These are phyloP conservation scores for Cucurbita ficifolia DNA, from an alignment of 306 rosid species.

Conservation along the genomic window DNA sequence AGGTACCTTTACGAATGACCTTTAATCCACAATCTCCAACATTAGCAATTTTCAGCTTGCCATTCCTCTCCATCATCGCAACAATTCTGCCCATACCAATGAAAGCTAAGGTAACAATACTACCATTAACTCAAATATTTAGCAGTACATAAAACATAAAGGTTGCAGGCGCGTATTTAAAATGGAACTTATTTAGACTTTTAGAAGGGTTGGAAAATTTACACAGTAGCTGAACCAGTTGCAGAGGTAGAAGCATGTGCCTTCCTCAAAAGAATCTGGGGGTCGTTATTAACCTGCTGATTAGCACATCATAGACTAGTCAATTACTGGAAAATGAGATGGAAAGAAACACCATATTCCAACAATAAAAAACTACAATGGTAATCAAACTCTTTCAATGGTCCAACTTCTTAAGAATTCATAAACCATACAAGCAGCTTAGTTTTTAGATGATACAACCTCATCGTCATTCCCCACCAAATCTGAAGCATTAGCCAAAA, in stretches of 20 bases:
- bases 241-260: conserved; percentile 87
- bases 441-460: conserved; percentile 24
- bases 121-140: not conserved
- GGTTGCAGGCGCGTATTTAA: not conserved
- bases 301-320: conserved; percentile 10
- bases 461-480: conserved; percentile 45
- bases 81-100: conserved; percentile 34
- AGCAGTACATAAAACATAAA: not conserved
- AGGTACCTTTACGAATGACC: conserved; percentile 46
- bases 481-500: conserved; percentile 51
- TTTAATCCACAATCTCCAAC: conserved; percentile 88
- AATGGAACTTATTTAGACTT: not conserved
- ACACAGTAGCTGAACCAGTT: conserved; percentile 90
- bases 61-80: conserved; percentile 76
- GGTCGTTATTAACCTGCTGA: conserved; percentile 65
- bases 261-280: conserved; percentile 60
- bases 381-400: not conserved
- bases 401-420: not conserved
- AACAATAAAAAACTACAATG: not conserved
- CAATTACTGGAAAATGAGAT: conserved; percentile 1
- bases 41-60: conserved; percentile 70
- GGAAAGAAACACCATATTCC: not conserved
- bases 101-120: conserved; percentile 1
- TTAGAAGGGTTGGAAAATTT: conserved; percentile 13
- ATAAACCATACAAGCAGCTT: not conserved